Evolutionary conservation across 2,329 filamentous ascomycete species (phyloP).

Genomic region (Thelonectria olida): DNA sequence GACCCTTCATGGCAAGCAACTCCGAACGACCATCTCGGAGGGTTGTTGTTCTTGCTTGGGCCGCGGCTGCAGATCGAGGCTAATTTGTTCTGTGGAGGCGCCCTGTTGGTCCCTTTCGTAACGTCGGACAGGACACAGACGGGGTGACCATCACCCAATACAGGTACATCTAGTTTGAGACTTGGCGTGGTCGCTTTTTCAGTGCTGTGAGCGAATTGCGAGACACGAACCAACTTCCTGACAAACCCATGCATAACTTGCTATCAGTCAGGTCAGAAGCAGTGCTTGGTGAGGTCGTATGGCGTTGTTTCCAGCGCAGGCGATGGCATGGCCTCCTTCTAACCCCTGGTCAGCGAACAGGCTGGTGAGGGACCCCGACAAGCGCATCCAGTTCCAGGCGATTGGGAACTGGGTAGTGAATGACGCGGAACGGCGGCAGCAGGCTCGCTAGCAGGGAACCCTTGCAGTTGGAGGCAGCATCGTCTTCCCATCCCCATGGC

Average conservation of each 20-base stretch:
- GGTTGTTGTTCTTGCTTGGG: conserved; percentile 1
- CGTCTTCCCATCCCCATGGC: conserved; percentile 27
- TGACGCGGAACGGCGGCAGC: conserved; percentile 26
- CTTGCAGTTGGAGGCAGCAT: conserved; percentile 27
- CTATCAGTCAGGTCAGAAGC: neutral
- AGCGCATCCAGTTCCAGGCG: conserved; percentile 35
- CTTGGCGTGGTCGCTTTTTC: neutral
- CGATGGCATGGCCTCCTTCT: conserved; percentile 1
- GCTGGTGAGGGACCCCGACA: conserved; percentile 21
- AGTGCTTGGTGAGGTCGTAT: conserved; percentile 17
- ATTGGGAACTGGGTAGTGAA: conserved; percentile 36
- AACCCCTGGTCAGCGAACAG: conserved; percentile 8
- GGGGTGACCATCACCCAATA: neutral
- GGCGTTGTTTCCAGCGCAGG: conserved; percentile 17
- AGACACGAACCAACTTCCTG: neutral
- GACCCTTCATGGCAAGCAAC: neutral
- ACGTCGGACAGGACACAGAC: conserved; percentile 1
- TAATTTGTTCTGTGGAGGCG: conserved; percentile 16
- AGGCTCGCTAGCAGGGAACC: conserved; percentile 31
- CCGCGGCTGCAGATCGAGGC: conserved; percentile 20
- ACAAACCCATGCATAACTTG: neutral
- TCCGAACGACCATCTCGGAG: conserved; percentile 4
- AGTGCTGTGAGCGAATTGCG: neutral
- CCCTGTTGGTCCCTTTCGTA: neutral
- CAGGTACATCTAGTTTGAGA: neutral